Conservation (phyloP, 441 rosid species). For the Jatropha podagrica region DNA sequence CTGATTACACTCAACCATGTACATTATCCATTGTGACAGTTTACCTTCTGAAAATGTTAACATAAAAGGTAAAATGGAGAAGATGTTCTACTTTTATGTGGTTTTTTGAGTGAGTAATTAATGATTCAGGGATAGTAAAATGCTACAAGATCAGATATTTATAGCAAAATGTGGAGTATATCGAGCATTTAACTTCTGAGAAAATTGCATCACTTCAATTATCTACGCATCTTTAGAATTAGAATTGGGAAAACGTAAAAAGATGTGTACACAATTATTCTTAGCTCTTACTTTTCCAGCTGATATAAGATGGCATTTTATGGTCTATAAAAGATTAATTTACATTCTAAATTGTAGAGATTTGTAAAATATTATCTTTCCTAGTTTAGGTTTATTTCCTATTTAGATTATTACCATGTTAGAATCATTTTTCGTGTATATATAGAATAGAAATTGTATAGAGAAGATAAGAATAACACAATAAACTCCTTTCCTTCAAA, state of each 20-base stretch:
- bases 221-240: not conserved
- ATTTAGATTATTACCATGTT: no score
- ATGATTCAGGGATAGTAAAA: no score
- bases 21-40: not conserved
- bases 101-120: not conserved
- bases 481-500: no score
- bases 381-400: no score
- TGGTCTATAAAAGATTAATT: not conserved
- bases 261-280: not conserved
- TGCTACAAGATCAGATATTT: not conserved
- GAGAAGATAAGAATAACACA: no score
- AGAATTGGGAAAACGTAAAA: not conserved
- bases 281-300: no score
- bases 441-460: no score
- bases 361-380: no score
- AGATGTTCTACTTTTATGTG: not conserved
- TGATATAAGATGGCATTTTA: not conserved
- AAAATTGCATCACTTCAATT: not conserved
- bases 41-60: not conserved
- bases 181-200: not conserved
- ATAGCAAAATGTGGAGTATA: not conserved
- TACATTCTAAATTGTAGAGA: not conserved
- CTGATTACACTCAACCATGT: not conserved
- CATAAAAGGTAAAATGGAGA: no score
- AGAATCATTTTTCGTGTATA: no score